Base-by-base conservation (phyloP, 192 early-diverging fungal species). In the Piromyces finnis region DNA sequence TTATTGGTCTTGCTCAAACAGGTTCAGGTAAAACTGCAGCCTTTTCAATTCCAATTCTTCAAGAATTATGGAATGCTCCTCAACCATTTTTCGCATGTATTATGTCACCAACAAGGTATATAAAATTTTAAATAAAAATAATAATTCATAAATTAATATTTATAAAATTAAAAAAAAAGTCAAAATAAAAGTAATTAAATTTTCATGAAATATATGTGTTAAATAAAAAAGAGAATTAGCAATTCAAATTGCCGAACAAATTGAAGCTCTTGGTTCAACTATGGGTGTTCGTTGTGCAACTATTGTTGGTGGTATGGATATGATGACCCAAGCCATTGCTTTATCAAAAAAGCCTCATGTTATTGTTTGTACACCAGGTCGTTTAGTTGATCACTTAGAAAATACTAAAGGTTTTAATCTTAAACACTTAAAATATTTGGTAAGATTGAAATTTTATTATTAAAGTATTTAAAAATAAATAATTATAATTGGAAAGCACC, bases 361-460 rank as follows among this genome's bases (percentile, higher is more conserved):
- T 28, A 88, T 99, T 28, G 93, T 99, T 77, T 95, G 95, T 83
- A 99, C 97, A 4, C 97, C 97, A 16, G 97, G 97, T 18, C 91
- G 97, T 78, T 84, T 99, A 82, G 92, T 96, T 79, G 97, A 98
- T 84, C 97, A 98, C 82, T 84, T 99, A 82, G 95, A 99, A 85
- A 98, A 99, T 87, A 99, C 97, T 26, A 99, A 99, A 82, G 97
- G 97, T 28, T 99, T 99, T 82, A 94, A 92, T 77, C 86, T 99
- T 85, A 91, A 93, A 78, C 90, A 91, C 37, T 85, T 99, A 26
- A 97, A 97, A 86, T 97, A 95, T 83, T 85, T 99, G 86, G 92
- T 88, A 51, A 18, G 83, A 7, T n/a, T n/a, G n/a, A n/a, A n/a
- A n/a, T n/a, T n/a, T n/a, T n/a, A n/a, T n/a, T n/a, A n/a, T n/a